A percentile compares a stretch with the other conserved stretches of the same genome.
phyloP scores from a whole-genome alignment of 129 eudicot genomes.

The Oenanthe sinensis region DNA sequence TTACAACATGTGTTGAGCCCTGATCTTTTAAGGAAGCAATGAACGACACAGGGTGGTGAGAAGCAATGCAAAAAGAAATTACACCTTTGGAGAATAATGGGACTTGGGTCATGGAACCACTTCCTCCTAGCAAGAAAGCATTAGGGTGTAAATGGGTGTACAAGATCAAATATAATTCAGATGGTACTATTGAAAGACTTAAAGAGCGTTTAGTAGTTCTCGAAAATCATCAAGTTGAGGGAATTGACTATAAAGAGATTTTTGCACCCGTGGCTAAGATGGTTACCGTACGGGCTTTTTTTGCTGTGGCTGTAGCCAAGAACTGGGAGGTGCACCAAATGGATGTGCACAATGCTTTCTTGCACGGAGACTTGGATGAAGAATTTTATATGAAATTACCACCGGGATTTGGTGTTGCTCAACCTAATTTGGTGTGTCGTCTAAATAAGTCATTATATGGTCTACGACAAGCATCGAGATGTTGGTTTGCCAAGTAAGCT shows the following conservation, averaged over 20 bases:
- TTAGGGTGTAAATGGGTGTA: background rate
- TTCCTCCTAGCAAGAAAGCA: background rate
- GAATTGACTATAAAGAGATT: conserved; percentile 5
- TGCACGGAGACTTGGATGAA: background rate
- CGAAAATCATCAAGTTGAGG: background rate
- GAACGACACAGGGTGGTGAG: too few species aligned
- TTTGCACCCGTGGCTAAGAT: conserved; percentile 11
- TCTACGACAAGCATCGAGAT: too few species aligned
- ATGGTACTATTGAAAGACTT: background rate
- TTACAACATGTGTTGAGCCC: background rate
- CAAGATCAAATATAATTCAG: background rate
- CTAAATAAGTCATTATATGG: background rate
- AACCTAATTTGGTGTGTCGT: too few species aligned
- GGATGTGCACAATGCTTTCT: background rate
- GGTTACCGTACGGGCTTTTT: conserved; percentile 2
- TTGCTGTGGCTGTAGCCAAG: background rate
- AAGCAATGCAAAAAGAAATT: background rate
- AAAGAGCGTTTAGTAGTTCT: background rate
- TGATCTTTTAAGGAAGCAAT: background rate
- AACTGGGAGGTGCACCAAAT: background rate
- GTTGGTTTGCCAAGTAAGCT: too few species aligned
- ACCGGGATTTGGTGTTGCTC: too few species aligned
- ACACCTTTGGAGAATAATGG: background rate
- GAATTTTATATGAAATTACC: background rate
- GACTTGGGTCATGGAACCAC: background rate